Percentiles rank a stretch among this genome's conserved stretches.
Evolutionary conservation across 179 eudicot genomes (phyloP).

Genomic region (Vitellaria paradoxa): DNA sequence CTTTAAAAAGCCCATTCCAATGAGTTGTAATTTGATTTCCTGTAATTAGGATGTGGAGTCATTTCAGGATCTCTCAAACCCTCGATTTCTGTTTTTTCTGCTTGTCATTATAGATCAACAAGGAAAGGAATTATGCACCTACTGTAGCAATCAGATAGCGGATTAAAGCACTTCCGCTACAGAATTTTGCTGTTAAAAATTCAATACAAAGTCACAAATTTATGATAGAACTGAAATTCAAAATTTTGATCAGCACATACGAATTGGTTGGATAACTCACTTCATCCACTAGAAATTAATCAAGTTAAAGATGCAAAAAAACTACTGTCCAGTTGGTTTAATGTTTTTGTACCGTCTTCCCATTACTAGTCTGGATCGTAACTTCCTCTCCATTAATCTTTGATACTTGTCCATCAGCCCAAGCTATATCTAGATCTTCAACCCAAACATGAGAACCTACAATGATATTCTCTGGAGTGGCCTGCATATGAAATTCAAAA

Average conservation of each 20-base stretch:
- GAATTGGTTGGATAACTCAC: neutral
- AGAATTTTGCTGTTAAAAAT: neutral
- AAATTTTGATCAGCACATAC: neutral
- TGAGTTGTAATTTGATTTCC: no score
- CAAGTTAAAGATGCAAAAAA: neutral
- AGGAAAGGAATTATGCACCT: neutral
- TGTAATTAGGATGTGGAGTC: no score
- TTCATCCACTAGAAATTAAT: neutral
- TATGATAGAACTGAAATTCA: neutral
- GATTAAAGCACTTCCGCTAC: neutral
- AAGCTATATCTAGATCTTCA: constrained; percentile 68
- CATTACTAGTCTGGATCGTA: constrained; percentile 59
- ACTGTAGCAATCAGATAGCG: neutral
- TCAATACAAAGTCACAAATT: neutral
- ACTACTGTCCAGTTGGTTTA: neutral
- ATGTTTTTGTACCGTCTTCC: constrained; percentile 50
- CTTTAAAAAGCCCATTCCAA: no score
- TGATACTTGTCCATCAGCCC: constrained; percentile 82
- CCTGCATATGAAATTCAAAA: constrained; percentile 42
- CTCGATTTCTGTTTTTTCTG: neutral
- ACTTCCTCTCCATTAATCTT: constrained; percentile 59
- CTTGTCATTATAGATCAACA: neutral
- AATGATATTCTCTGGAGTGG: constrained; percentile 53
- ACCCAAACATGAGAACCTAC: constrained; percentile 86
- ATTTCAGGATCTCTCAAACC: neutral